These are phyloP conservation scores for Blastobotrys malaysiensis DNA, from an alignment of 1,139 yeast species.

Conservation along the genomic window DNA sequence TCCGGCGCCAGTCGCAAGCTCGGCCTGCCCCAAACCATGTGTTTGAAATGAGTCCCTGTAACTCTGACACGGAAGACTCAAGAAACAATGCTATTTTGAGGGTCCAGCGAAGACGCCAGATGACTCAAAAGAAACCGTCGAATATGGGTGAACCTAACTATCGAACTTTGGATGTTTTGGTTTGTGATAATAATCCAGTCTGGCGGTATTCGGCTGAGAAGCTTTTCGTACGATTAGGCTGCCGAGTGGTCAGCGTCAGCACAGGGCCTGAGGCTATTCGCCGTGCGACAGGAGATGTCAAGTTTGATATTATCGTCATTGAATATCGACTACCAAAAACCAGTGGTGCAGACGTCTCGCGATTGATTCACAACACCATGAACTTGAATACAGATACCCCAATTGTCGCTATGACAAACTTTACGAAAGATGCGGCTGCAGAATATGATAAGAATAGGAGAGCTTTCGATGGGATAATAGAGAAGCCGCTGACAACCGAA, in stretches of 20 bases:
- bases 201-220: conserved; percentile 65
- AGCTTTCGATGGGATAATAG: conserved; percentile 65
- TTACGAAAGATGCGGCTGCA: conserved; percentile 58
- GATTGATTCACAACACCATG: conserved; percentile 68
- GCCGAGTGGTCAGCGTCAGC: conserved; percentile 72
- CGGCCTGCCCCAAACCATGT: conserved; percentile 20
- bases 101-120: conserved; percentile 54
- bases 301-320: conserved; percentile 77
- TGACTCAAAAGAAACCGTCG: conserved; percentile 37
- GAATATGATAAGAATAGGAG: conserved; percentile 23
- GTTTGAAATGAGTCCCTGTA: conserved; percentile 54
- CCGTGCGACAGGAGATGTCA: conserved; percentile 75
- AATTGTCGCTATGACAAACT: conserved; percentile 69
- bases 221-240: conserved; percentile 64
- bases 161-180: conserved; percentile 53
- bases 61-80: conserved; percentile 66
- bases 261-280: conserved; percentile 82
- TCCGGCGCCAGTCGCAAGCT: conserved; percentile 25
- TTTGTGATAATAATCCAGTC: conserved; percentile 85
- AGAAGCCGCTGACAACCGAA: conserved; percentile 60
- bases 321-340: conserved; percentile 66
- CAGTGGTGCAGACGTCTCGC: conserved; percentile 65
- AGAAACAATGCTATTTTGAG: conserved; percentile 46
- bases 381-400: conserved; percentile 75
- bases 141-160: conserved; percentile 24